These are phyloP conservation scores for Metarhizium robertsii DNA, from an alignment of 2,329 filamentous ascomycete genomes.

Conservation along the genomic window DNA sequence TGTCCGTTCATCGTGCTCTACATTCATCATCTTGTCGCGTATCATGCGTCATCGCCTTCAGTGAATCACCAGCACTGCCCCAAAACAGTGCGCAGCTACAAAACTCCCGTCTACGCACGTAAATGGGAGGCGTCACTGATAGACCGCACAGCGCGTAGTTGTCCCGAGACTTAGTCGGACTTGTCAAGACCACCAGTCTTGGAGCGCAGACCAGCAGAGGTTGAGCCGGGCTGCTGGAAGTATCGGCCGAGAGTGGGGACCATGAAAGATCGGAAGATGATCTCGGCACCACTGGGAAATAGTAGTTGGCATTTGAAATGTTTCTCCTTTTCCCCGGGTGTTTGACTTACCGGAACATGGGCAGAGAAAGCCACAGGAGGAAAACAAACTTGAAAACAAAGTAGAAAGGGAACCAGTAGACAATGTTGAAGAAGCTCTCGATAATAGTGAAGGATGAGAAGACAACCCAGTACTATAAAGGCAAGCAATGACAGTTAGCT, in stretches of 20 bases:
- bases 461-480: conserved; percentile 76
- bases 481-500: conserved; percentile 11
- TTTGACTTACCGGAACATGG: conserved; percentile 70
- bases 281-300: conserved; percentile 71
- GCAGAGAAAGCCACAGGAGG: conserved; percentile 94
- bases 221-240: conserved; percentile 63
- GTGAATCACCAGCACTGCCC: background rate
- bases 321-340: background rate
- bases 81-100: background rate
- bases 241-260: conserved; percentile 87
- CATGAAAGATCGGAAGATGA: conserved; percentile 95
- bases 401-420: conserved; percentile 98
- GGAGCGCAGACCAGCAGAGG: conserved; percentile 78
- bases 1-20: background rate
- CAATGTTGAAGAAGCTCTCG: conserved; percentile 74
- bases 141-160: conserved; percentile 1
- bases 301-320: background rate
- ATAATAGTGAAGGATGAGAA: conserved; percentile 74
- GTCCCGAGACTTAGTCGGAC: conserved; percentile 42
- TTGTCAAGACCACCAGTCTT: conserved; percentile 75
- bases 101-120: background rate
- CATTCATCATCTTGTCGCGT: background rate
- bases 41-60: background rate
- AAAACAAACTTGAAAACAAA: conserved; percentile 99
- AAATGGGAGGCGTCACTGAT: background rate